phyloP scores from a whole-genome alignment of 1,139 yeast species.

The Candida tetrigidarum region DNA sequence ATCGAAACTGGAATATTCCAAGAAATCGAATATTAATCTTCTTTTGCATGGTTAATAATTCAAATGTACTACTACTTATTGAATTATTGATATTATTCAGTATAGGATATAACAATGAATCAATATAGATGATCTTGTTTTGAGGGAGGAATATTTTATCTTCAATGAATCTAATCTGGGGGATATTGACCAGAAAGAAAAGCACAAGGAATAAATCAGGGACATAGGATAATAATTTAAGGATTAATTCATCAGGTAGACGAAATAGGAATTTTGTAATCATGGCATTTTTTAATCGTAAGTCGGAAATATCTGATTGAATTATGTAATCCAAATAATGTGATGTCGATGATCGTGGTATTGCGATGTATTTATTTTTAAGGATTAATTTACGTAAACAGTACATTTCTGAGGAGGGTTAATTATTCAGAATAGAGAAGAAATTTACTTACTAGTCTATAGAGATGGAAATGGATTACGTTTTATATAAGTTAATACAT shows the following conservation, averaged over 20 bases:
- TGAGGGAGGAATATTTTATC: not conserved
- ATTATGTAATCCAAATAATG: not conserved
- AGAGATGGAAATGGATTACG: not conserved
- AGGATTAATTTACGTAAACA: not conserved
- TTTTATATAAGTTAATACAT: not conserved
- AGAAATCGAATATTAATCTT: constrained; percentile 4
- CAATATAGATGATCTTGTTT: not conserved
- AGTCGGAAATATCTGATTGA: not conserved
- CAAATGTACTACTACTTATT: no score
- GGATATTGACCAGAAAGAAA: constrained; percentile 1
- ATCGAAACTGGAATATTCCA: not conserved
- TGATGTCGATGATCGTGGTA: not conserved
- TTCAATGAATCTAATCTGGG: not conserved
- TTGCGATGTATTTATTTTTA: not conserved
- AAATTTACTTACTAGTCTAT: not conserved
- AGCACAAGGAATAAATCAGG: not conserved
- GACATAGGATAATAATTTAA: not conserved
- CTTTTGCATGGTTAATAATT: not conserved
- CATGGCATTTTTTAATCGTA: constrained; percentile 1
- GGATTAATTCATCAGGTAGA: constrained; percentile 1
- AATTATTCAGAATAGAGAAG: not conserved
- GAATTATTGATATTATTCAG: no score
- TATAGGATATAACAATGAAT: no score
- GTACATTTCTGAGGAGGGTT: not conserved
- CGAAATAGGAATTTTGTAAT: not conserved